Conservation (phyloP, 2,329 filamentous ascomycete species). For the Fusarium fracticaudum region DNA sequence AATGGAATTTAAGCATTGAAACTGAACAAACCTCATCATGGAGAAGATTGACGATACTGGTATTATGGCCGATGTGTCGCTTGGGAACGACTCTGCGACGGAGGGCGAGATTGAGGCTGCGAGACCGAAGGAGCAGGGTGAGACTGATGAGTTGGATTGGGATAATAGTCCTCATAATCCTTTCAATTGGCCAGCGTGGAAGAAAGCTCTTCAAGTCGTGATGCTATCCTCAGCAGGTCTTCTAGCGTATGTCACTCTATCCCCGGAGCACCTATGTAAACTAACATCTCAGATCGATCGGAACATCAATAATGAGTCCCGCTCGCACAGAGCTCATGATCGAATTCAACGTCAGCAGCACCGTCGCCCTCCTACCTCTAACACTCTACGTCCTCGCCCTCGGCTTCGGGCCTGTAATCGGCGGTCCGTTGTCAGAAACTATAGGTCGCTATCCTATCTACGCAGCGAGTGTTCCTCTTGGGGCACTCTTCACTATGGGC, state of each 20-base stretch:
- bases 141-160: slow-evolving; percentile 43
- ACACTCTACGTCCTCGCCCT: slow-evolving; percentile 70
- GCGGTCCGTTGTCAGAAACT: slow-evolving; percentile 67
- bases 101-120: slow-evolving; percentile 46
- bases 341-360: slow-evolving; percentile 64
- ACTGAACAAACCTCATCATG: slow-evolving; percentile 5
- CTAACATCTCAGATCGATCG: slow-evolving; percentile 17
- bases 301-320: slow-evolving; percentile 28
- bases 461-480: slow-evolving; percentile 55
- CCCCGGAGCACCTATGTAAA: no score
- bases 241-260: slow-evolving; percentile 48
- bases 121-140: slow-evolving; percentile 2
- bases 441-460: slow-evolving; percentile 66
- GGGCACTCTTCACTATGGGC: slow-evolving; percentile 65
- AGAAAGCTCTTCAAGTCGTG: slow-evolving; percentile 52
- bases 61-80: background rate
- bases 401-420: slow-evolving; percentile 66
- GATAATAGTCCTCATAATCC: slow-evolving; percentile 57
- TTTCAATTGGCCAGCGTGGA: slow-evolving; percentile 59
- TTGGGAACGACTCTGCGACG: slow-evolving; percentile 18
- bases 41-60: background rate
- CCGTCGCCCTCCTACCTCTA: slow-evolving; percentile 66
- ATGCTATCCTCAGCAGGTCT: slow-evolving; percentile 54
- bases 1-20: background rate
- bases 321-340: slow-evolving; percentile 52